phyloP scores from a whole-genome alignment of 495 filamentous ascomycete species.

The Xylaria grammica region DNA sequence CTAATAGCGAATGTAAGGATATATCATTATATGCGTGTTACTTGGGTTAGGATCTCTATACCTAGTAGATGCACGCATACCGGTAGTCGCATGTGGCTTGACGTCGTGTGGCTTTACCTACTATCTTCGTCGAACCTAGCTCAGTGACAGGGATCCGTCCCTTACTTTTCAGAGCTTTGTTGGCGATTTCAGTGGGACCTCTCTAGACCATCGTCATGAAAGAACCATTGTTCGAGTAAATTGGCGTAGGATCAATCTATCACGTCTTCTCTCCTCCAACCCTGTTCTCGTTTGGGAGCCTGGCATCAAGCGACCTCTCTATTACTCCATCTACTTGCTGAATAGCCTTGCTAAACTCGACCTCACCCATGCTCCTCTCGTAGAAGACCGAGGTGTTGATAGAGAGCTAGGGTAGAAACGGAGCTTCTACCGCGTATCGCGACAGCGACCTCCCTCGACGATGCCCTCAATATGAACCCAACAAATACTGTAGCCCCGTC shows the following conservation, averaged over 20 bases:
- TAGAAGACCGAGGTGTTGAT: neutral
- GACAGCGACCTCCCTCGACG: slow-evolving; percentile 22
- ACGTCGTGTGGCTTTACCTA: neutral
- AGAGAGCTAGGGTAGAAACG: neutral
- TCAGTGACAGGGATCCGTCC: neutral
- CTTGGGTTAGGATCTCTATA: no score
- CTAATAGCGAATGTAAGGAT: no score
- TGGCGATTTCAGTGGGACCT: neutral
- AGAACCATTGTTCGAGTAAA: neutral
- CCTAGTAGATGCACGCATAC: no score
- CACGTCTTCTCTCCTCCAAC: neutral
- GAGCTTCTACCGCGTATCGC: slow-evolving; percentile 19
- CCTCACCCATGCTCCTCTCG: neutral
- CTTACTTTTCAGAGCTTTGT: slow-evolving; percentile 9
- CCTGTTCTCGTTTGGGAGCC: neutral
- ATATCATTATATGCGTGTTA: no score
- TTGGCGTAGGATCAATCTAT: neutral
- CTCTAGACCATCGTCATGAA: slow-evolving; percentile 13
- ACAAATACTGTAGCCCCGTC: slow-evolving; percentile 22
- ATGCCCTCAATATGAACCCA: slow-evolving; percentile 34
- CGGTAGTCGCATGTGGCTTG: no score
- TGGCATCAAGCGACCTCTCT: neutral
- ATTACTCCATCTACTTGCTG: neutral
- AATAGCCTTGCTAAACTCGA: neutral
- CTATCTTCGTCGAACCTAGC: no score